These are phyloP conservation scores for Cardamine resedifolia DNA, from an alignment of 345 rosid genomes.

Conservation along the genomic window DNA sequence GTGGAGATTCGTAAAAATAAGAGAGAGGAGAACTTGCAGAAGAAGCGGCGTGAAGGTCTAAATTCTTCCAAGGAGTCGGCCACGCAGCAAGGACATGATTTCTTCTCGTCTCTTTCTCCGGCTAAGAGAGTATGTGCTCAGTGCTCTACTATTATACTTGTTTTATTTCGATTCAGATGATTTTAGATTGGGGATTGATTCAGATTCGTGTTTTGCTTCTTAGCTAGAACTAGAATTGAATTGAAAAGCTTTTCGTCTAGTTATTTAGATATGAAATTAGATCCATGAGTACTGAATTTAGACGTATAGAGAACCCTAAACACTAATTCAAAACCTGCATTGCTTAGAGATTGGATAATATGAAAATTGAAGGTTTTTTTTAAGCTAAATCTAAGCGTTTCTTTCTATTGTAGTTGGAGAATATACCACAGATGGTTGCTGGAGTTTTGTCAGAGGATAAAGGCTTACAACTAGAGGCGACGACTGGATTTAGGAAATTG, in stretches of 20 bases:
- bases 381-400: not conserved
- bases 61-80: slow-evolving; percentile 28
- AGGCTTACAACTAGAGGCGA: slow-evolving; percentile 54
- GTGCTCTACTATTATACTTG: not conserved
- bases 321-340: not conserved
- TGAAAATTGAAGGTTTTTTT: not conserved
- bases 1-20: slow-evolving; percentile 85
- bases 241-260: not conserved
- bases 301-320: not conserved
- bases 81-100: slow-evolving; percentile 39
- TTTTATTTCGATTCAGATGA: not conserved
- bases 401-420: slow-evolving; percentile 48
- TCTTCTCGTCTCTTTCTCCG: slow-evolving; percentile 36
- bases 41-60: slow-evolving; percentile 74
- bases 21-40: slow-evolving; percentile 75
- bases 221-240: not conserved
- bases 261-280: not conserved
- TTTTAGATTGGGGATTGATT: not conserved
- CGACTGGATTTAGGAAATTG: slow-evolving; percentile 60
- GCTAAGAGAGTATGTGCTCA: slow-evolving; percentile 20
- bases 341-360: not conserved
- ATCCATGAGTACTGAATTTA: not conserved
- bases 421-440: slow-evolving; percentile 53
- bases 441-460: slow-evolving; percentile 57
- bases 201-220: not conserved